Evolutionary conservation across 2,329 filamentous ascomycete species (phyloP).

Genomic region (Neonectria hederae): DNA sequence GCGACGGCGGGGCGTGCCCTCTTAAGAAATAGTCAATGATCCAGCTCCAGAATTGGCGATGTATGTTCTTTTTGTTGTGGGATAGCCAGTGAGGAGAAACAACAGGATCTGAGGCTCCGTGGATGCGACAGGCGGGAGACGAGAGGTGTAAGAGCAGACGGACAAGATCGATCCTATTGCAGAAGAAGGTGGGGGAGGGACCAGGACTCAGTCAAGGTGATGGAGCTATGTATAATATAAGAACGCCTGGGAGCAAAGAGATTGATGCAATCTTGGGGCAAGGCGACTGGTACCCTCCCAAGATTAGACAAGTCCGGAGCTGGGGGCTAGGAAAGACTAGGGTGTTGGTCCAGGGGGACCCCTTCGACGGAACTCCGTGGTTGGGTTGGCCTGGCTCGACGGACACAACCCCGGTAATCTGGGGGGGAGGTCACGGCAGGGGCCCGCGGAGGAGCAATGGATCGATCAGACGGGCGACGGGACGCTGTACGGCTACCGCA

Average conservation of each 20-base stretch:
- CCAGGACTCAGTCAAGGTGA: conserved; percentile 28
- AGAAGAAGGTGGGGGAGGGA: conserved; percentile 21
- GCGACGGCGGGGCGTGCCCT: conserved; percentile 45
- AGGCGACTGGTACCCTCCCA: conserved; percentile 40
- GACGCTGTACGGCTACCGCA: conserved; percentile 33
- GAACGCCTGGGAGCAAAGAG: conserved; percentile 37
- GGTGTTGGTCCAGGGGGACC: conserved; percentile 42
- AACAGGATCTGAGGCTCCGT: neutral
- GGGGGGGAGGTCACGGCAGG: conserved; percentile 38
- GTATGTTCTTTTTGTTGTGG: conserved; percentile 12
- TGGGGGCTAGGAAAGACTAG: conserved; percentile 40
- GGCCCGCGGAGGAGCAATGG: conserved; percentile 35
- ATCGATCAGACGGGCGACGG: conserved; percentile 38
- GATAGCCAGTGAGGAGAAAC: neutral
- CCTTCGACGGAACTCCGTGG: conserved; percentile 37
- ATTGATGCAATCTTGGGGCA: conserved; percentile 46
- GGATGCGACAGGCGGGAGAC: neutral
- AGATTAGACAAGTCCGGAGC: conserved; percentile 41
- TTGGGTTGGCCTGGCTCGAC: conserved; percentile 40
- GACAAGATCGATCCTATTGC: conserved; percentile 19
- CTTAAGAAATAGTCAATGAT: conserved; percentile 31
- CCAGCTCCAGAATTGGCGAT: conserved; percentile 35
- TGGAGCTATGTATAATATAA: conserved; percentile 41
- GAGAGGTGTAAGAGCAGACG: conserved; percentile 1
- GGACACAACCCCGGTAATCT: conserved; percentile 44